A percentile compares a stretch with the other conserved stretches of the same genome.
Conservation (phyloP, 1,284 basidiomycete genomes). For the Malassezia dermatis region DNA sequence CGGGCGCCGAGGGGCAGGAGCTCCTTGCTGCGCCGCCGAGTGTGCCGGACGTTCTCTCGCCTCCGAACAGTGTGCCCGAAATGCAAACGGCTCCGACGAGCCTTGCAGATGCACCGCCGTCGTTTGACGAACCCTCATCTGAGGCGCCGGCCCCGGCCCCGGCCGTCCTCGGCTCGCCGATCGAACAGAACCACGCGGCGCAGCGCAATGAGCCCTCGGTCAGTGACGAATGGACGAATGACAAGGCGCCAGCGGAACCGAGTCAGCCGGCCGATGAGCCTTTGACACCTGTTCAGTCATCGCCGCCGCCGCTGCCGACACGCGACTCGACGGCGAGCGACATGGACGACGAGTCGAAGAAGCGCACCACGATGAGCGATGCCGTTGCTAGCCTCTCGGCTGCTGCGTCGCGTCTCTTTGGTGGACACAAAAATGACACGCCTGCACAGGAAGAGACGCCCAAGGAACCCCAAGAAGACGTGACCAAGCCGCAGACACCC, state of each 20-base stretch:
- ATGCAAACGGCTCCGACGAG: constrained; percentile 1
- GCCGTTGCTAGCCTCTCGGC: constrained; percentile 12
- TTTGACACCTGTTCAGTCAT: not conserved
- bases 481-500: constrained; percentile 13
- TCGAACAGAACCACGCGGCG: not conserved
- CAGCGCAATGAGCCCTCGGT: not conserved
- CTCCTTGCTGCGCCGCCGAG: not conserved
- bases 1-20: not conserved
- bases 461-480: not conserved
- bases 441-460: not conserved
- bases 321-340: not conserved
- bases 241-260: not conserved
- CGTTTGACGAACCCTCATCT: not conserved
- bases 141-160: not conserved
- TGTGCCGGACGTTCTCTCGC: not conserved
- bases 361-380: not conserved
- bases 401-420: constrained; percentile 16
- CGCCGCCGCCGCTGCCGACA: not conserved
- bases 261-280: not conserved
- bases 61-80: not conserved
- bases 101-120: not conserved
- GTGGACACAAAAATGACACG: not conserved
- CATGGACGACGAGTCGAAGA: not conserved
- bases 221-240: not conserved
- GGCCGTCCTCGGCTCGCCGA: not conserved